Conservation (phyloP, 768 basidiomycete species). For the Terana coerulea region DNA sequence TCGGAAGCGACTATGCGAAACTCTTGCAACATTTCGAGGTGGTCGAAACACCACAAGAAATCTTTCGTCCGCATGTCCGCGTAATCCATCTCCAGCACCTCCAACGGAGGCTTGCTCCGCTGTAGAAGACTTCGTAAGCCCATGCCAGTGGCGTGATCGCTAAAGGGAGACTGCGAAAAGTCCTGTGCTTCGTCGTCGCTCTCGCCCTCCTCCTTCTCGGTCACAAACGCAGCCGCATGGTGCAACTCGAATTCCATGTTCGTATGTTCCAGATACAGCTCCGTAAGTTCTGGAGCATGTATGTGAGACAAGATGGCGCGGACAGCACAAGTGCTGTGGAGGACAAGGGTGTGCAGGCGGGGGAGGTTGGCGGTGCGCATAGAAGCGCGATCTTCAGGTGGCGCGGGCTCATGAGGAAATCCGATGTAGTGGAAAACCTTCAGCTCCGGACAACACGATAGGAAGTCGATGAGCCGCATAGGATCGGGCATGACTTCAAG, state of each 20-base stretch:
- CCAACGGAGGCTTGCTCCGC: constrained; percentile 60
- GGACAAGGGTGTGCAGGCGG: constrained; percentile 49
- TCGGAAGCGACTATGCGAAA: constrained; percentile 79
- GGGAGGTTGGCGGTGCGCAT: constrained; percentile 51
- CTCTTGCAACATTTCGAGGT: constrained; percentile 47
- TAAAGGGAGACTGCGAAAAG: constrained; percentile 73
- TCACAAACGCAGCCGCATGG: constrained; percentile 18
- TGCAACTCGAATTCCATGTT: constrained; percentile 53
- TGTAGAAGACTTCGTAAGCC: constrained; percentile 63
- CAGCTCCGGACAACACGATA: constrained; percentile 57
- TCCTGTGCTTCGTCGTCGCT: constrained; percentile 72
- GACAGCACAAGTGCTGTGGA: constrained; percentile 58
- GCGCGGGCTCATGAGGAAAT: constrained; percentile 42
- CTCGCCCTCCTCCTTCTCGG: constrained; percentile 53
- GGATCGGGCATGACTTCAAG: constrained; percentile 39
- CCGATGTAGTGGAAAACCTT: constrained; percentile 57
- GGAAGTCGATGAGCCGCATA: constrained; percentile 52
- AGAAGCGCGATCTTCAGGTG: constrained; percentile 13
- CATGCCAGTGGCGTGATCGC: constrained; percentile 78
- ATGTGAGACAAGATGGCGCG: constrained; percentile 64
- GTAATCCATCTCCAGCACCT: constrained; percentile 71
- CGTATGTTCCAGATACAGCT: constrained; percentile 61
- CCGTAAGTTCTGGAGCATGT: constrained; percentile 53
- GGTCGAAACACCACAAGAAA: constrained; percentile 64
- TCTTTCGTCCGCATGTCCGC: constrained; percentile 85